phyloP scores from a whole-genome alignment of 495 filamentous ascomycete species.

The Astrocystis sublimbata region DNA sequence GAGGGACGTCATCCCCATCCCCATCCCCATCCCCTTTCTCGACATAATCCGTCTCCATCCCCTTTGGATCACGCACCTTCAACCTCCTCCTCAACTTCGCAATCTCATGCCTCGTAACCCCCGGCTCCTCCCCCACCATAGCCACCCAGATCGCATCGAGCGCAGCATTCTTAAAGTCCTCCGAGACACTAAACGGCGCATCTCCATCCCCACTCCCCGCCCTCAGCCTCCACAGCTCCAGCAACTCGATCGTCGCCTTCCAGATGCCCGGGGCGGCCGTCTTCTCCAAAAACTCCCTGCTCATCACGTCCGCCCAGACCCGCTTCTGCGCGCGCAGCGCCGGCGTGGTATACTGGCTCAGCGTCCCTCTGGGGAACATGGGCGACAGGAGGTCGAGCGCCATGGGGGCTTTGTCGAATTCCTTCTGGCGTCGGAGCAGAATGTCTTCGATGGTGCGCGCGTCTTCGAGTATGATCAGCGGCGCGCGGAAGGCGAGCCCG shows the following conservation, averaged over 20 bases:
- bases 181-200: slow-evolving; percentile 26
- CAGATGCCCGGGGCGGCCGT: slow-evolving; percentile 36
- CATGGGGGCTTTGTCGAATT: slow-evolving; percentile 33
- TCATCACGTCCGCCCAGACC: slow-evolving; percentile 37
- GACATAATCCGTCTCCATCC: no score
- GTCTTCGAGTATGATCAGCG: slow-evolving; percentile 33
- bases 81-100: slow-evolving; percentile 21
- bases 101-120: slow-evolving; percentile 23
- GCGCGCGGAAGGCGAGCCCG: slow-evolving; percentile 20
- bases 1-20: background rate
- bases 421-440: slow-evolving; percentile 29
- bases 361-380: slow-evolving; percentile 27
- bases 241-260: slow-evolving; percentile 26
- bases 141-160: slow-evolving; percentile 41
- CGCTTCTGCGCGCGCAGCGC: slow-evolving; percentile 33
- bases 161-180: slow-evolving; percentile 35
- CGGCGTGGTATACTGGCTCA: slow-evolving; percentile 31
- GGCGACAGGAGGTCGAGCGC: slow-evolving; percentile 21
- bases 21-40: no score
- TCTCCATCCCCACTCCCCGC: slow-evolving; percentile 14
- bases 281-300: slow-evolving; percentile 32
- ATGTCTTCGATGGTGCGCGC: slow-evolving; percentile 35
- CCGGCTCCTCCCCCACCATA: slow-evolving; percentile 31
- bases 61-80: background rate
- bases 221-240: slow-evolving; percentile 40